Conservation (phyloP, 352 stramenopile genomes). For the Globisporangium takayamanum region DNA sequence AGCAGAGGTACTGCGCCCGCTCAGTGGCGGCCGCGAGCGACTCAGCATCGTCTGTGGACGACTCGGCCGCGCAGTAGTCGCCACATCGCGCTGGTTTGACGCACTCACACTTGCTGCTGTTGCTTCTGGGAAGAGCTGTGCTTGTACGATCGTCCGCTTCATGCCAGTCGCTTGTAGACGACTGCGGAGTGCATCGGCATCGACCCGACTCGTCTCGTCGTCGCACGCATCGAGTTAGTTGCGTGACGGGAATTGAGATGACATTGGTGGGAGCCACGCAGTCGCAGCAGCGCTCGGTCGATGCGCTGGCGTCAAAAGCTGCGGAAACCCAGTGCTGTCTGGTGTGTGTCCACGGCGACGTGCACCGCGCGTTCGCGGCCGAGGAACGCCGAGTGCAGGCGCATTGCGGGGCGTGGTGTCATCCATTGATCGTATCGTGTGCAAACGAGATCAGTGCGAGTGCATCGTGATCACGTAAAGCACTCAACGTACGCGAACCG, state of each 20-base stretch:
- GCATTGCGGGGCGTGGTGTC: neutral
- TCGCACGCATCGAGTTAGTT: neutral
- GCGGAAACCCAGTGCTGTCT: constrained; percentile 11
- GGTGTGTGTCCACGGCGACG: constrained; percentile 16
- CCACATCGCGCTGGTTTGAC: constrained; percentile 11
- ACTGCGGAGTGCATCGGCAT: constrained; percentile 19
- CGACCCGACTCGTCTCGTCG: constrained; percentile 7
- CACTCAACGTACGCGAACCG: no score
- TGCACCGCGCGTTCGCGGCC: constrained; percentile 25
- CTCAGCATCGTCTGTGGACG: neutral
- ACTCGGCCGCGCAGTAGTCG: neutral
- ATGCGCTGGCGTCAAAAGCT: constrained; percentile 7
- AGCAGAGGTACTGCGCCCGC: neutral
- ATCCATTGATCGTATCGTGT: constrained; percentile 2
- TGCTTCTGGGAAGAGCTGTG: constrained; percentile 34
- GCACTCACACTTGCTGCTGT: neutral
- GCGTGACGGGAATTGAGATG: neutral
- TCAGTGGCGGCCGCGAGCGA: no score
- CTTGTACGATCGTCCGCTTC: constrained; percentile 49
- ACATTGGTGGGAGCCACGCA: neutral
- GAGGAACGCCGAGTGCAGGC: constrained; percentile 8
- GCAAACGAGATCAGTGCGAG: no score
- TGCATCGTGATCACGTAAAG: no score
- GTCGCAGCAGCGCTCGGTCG: neutral
- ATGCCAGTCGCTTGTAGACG: constrained; percentile 55